Evolutionary conservation across 1,284 basidiomycete genomes (phyloP), one percentile per base, ranked within the genome.

Genomic region (Neonothopanus nambi): DNA sequence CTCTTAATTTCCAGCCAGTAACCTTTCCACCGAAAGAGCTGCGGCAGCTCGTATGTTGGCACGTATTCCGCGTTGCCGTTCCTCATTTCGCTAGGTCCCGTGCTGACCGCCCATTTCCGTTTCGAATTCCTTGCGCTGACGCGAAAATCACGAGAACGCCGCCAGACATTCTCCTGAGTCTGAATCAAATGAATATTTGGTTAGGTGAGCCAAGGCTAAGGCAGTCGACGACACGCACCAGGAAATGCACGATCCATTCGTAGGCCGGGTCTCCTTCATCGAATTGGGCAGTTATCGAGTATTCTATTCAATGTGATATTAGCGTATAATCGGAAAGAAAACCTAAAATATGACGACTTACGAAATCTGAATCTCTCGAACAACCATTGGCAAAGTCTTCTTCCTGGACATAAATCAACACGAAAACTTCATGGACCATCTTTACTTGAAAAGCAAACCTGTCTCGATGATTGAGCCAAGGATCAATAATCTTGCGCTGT

Each of bases 151-250:
- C 72, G 68, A 8, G 78, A 75, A n/a, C 70, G 69, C 5, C 68
- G 69, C 78, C 78, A 81, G 11, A 80, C 70, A 38, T 76, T 70
- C 52, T 79, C 69, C 57, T 78, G 69, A 0, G 75, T 77, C 77
- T 81, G 48, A 24, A 36, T 35, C 24, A 6, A 24, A 13, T 9
- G 38, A 24, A 28, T 52, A 23, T 49, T 26, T 38, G 17, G 35
- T 8, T 8, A 33, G 15, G 33, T 17, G 5, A 24, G 5, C 15
- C 3, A 5, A 18, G 1, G 7, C 18, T 24, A 11, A 15, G 8
- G 33, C 26, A 5, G 43, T 12, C 28, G 33, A 24, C 12, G 18
- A 15, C 15, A 61, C 72, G 43, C 48, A 79, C 79, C 52, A 81
- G 56, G 47, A 78, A 74, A 13, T 74, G 64, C 3, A 76, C 59